Conservation (phyloP, 345 rosid genomes). For the Hirschfeldia incana region DNA sequence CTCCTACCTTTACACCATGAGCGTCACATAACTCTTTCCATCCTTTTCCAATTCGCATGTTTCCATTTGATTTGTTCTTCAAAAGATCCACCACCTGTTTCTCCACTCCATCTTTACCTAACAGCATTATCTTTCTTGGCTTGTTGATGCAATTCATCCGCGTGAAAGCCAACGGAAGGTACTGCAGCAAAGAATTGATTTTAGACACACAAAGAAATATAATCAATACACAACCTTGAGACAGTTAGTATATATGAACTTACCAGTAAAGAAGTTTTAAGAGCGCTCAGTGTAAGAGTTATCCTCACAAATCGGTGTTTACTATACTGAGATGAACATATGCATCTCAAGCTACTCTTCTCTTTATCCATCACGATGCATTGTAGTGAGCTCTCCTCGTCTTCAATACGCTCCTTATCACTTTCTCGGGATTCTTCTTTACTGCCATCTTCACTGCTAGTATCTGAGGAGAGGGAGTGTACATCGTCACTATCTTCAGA, state of each 20-base stretch:
- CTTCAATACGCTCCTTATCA: background rate
- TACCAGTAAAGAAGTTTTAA: background rate
- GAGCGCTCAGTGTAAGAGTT: constrained; percentile 12
- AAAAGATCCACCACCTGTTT: constrained; percentile 17
- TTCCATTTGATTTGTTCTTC: background rate
- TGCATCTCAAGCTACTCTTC: background rate
- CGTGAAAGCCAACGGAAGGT: constrained; percentile 26
- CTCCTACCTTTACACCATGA: constrained; percentile 19
- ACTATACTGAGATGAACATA: constrained; percentile 27
- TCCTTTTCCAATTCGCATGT: constrained; percentile 21
- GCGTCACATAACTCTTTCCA: constrained; percentile 32
- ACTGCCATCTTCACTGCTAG: constrained; percentile 14
- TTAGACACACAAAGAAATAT: background rate
- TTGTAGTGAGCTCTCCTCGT: background rate
- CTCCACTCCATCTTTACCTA: constrained; percentile 23
- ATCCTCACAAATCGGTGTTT: constrained; percentile 18
- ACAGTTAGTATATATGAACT: background rate
- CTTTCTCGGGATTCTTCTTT: background rate
- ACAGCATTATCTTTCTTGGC: constrained; percentile 15
- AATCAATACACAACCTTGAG: constrained; percentile 1
- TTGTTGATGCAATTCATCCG: constrained; percentile 15
- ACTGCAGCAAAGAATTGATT: constrained; percentile 6
- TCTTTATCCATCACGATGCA: background rate
- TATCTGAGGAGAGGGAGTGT: background rate
- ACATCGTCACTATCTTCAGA: constrained; percentile 5